Evolutionary conservation across 2,329 filamentous ascomycete species (phyloP).

Genomic region (Rutstroemia sp.): DNA sequence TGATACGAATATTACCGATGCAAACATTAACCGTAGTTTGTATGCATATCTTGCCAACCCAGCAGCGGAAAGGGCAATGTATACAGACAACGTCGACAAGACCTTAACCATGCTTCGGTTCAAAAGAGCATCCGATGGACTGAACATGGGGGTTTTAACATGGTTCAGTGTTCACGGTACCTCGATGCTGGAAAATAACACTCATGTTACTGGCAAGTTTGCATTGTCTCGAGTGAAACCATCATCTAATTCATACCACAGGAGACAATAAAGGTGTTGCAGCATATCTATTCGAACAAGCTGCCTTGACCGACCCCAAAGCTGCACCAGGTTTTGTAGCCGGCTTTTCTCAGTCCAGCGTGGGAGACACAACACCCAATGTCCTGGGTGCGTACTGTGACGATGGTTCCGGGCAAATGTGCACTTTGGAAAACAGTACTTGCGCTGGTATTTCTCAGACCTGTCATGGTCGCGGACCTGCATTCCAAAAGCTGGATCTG

Average conservation of each 20-base stretch:
- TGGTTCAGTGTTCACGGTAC: slow-evolving; percentile 80
- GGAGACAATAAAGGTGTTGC: slow-evolving; percentile 85
- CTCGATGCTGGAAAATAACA: slow-evolving; percentile 85
- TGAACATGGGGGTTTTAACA: slow-evolving; percentile 74
- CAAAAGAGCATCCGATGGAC: slow-evolving; percentile 62
- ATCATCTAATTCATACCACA: background rate
- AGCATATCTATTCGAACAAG: slow-evolving; percentile 73
- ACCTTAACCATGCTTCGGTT: slow-evolving; percentile 75
- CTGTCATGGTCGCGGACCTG: slow-evolving; percentile 67
- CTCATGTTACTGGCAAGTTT: slow-evolving; percentile 60
- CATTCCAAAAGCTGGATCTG: slow-evolving; percentile 58
- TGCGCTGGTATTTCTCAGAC: slow-evolving; percentile 50
- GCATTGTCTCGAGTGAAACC: background rate
- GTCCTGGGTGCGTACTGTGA: slow-evolving; percentile 82
- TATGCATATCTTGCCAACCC: slow-evolving; percentile 86
- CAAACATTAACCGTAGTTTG: slow-evolving; percentile 82
- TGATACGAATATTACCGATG: slow-evolving; percentile 60
- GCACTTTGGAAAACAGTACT: slow-evolving; percentile 73
- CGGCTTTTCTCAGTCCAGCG: slow-evolving; percentile 85
- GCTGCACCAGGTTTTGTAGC: slow-evolving; percentile 71
- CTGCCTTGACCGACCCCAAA: slow-evolving; percentile 44
- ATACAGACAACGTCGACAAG: slow-evolving; percentile 58
- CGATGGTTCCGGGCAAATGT: slow-evolving; percentile 66
- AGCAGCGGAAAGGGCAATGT: slow-evolving; percentile 61
- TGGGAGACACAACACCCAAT: slow-evolving; percentile 86